Evolutionary conservation across 2,329 filamentous ascomycete species (phyloP).

Genomic region (Neofusicoccum sp.): DNA sequence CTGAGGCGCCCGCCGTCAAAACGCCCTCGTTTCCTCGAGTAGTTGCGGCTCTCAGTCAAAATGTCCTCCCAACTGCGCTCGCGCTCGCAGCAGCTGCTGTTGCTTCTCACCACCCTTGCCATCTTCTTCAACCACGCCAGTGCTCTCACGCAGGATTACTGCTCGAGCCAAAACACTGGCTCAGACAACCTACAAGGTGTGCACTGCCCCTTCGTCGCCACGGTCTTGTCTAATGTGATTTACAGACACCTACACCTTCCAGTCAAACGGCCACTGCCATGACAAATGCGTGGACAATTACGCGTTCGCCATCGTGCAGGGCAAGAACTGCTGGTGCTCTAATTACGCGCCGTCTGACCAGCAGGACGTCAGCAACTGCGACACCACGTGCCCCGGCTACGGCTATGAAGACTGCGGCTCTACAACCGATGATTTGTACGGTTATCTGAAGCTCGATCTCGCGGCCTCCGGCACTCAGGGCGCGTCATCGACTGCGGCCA

Average conservation of each 20-base stretch:
- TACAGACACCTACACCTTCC: conserved; percentile 45
- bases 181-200: conserved; percentile 38
- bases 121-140: background rate
- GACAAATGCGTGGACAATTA: conserved; percentile 60
- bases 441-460: conserved; percentile 59
- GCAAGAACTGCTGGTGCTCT: conserved; percentile 72
- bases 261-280: conserved; percentile 71
- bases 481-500: conserved; percentile 32
- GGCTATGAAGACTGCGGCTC: conserved; percentile 68
- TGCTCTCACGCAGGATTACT: conserved; percentile 41
- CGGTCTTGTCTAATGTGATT: background rate
- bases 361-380: conserved; percentile 53
- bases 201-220: conserved; percentile 14
- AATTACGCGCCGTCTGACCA: conserved; percentile 62
- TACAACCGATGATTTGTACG: conserved; percentile 55
- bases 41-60: background rate
- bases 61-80: background rate
- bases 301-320: conserved; percentile 71
- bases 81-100: background rate
- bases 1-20: conserved; percentile 3
- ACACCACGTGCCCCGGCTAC: conserved; percentile 68
- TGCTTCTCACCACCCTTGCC: conserved; percentile 4
- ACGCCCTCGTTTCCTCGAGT: background rate
- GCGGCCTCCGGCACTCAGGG: conserved; percentile 62
- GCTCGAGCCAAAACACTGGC: conserved; percentile 48